phyloP scores from a whole-genome alignment of 1,284 basidiomycete genomes.

The Sporisorium iseilematis-ciliati region DNA sequence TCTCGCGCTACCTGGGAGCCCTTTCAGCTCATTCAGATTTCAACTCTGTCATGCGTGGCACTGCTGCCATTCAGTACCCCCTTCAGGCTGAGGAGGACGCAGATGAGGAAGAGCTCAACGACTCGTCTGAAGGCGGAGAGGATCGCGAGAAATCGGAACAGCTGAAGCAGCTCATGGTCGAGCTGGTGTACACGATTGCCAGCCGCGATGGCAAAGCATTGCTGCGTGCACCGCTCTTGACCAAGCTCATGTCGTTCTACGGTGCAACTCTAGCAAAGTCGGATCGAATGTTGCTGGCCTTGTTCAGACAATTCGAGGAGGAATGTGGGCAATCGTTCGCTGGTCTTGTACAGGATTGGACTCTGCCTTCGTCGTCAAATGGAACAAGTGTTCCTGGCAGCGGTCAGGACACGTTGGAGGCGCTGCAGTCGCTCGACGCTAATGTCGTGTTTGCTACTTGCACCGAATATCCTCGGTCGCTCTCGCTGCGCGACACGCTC shows the following conservation, averaged over 20 bases:
- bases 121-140: slow-evolving; percentile 3
- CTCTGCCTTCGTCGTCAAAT: slow-evolving; percentile 19
- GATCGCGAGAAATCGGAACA: slow-evolving; percentile 6
- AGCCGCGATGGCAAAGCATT: slow-evolving; percentile 80
- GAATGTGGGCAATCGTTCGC: slow-evolving; percentile 77
- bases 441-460: slow-evolving; percentile 79
- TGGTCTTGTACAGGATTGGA: slow-evolving; percentile 39
- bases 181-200: slow-evolving; percentile 78
- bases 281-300: slow-evolving; percentile 78
- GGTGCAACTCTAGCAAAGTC: slow-evolving; percentile 77
- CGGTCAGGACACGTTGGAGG: slow-evolving; percentile 72
- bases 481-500: slow-evolving; percentile 21
- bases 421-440: slow-evolving; percentile 80
- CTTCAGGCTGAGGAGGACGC: slow-evolving; percentile 26
- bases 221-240: slow-evolving; percentile 83
- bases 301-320: slow-evolving; percentile 83
- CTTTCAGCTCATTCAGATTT: slow-evolving; percentile 53
- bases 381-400: neutral
- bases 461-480: slow-evolving; percentile 76
- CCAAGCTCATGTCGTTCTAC: slow-evolving; percentile 81
- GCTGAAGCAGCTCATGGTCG: slow-evolving; percentile 70
- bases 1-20: slow-evolving; percentile 49
- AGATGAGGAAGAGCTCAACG: slow-evolving; percentile 65
- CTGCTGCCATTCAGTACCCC: slow-evolving; percentile 54
- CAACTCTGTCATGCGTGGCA: slow-evolving; percentile 28